phyloP scores from a whole-genome alignment of 768 basidiomycete species.

The Tricholoma saponaceum region DNA sequence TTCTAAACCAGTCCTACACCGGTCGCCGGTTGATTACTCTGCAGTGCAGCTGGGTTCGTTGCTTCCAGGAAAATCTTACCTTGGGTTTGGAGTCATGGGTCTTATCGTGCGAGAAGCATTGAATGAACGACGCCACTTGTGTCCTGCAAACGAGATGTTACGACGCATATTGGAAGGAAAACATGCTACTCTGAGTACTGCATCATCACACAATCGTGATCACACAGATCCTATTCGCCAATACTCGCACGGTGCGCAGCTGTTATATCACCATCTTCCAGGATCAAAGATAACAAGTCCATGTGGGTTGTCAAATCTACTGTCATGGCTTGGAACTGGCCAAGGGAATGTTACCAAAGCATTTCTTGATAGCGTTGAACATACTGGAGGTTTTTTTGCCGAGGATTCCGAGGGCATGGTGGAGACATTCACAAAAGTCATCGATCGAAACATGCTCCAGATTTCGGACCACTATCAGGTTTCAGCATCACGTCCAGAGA shows the following conservation, averaged over 20 bases:
- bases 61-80: neutral
- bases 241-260: neutral
- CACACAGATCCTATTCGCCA: neutral
- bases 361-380: neutral
- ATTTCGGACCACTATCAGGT: neutral
- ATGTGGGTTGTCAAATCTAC: neutral
- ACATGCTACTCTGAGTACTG: neutral
- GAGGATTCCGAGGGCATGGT: neutral
- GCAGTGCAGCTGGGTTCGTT: neutral
- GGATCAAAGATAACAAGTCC: neutral
- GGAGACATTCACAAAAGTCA: neutral
- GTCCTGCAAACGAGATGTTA: neutral
- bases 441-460: neutral
- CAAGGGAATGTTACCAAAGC: neutral
- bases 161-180: neutral
- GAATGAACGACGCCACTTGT: neutral
- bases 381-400: neutral
- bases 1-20: neutral
- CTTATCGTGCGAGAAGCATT: neutral
- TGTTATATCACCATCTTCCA: neutral
- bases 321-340: neutral
- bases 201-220: neutral
- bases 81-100: neutral
- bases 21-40: neutral
- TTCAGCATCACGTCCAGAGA: neutral